These are phyloP conservation scores for Annulohypoxylon truncatum DNA, from an alignment of 2,329 filamentous ascomycete genomes.

Conservation along the genomic window DNA sequence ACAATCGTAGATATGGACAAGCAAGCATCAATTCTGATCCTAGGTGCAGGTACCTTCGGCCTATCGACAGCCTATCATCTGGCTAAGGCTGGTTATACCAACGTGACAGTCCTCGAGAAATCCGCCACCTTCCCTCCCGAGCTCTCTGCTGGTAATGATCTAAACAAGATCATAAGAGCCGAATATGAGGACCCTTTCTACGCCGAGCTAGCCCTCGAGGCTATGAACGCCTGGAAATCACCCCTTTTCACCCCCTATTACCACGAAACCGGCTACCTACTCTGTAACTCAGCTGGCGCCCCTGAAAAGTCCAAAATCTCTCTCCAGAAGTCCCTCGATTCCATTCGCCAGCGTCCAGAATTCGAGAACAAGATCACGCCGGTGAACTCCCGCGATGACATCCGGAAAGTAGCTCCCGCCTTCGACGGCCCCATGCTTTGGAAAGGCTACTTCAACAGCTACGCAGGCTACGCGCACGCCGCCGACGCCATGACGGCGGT, in stretches of 20 bases:
- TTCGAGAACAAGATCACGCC: conserved; percentile 56
- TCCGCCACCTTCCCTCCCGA: conserved; percentile 51
- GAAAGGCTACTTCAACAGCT: conserved; percentile 68
- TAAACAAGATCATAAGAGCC: conserved; percentile 71
- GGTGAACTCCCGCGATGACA: conserved; percentile 53
- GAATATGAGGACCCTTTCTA: conserved; percentile 70
- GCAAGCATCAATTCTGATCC: conserved; percentile 41
- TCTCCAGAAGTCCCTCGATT: conserved; percentile 56
- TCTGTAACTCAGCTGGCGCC: conserved; percentile 61
- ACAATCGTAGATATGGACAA: conserved; percentile 27
- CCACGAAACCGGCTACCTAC: conserved; percentile 59
- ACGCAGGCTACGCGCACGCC: conserved; percentile 68
- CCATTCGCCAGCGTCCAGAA: conserved; percentile 54
- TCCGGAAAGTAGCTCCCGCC: conserved; percentile 60
- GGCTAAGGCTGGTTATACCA: conserved; percentile 53
- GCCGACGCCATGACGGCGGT: conserved; percentile 62
- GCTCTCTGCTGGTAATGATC: conserved; percentile 66
- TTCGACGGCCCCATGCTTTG: conserved; percentile 61
- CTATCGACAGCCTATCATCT: conserved; percentile 57
- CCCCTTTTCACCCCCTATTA: conserved; percentile 66
- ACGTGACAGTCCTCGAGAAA: conserved; percentile 57
- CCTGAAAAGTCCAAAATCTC: conserved; percentile 61
- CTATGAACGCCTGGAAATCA: conserved; percentile 63
- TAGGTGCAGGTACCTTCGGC: conserved; percentile 54
- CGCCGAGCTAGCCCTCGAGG: conserved; percentile 64